Evolutionary conservation across 176 grass and related monocot species (phyloP).

Genomic region (Oryza meyeriana): DNA sequence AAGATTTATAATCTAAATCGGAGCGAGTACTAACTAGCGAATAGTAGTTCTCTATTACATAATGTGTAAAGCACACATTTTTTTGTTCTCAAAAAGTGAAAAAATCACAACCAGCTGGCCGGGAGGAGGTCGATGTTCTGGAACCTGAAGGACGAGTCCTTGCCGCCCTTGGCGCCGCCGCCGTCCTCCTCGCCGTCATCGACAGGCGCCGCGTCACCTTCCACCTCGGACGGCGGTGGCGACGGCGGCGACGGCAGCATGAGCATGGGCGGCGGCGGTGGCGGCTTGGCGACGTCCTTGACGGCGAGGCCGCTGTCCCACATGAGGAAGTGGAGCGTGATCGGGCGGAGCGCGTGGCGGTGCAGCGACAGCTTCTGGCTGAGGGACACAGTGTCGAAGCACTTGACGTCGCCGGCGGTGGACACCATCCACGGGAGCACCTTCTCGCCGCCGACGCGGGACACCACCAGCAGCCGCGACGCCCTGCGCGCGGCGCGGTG

Average conservation of each 20-base stretch:
- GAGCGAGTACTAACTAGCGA: no score
- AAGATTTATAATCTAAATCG: no score
- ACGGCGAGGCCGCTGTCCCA: constrained; percentile 44
- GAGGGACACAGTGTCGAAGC: constrained; percentile 93
- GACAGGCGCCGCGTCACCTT: neutral
- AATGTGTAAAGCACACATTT: neutral
- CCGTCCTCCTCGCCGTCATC: constrained; percentile 21
- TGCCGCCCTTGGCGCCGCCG: constrained; percentile 33
- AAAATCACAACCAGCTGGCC: constrained; percentile 65
- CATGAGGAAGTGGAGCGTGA: constrained; percentile 80
- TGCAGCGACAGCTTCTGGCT: constrained; percentile 97
- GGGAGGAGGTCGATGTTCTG: constrained; percentile 91
- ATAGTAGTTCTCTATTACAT: neutral
- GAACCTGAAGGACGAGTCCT: constrained; percentile 68
- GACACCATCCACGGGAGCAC: constrained; percentile 83
- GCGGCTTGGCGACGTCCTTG: constrained; percentile 13
- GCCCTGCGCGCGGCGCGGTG: constrained; percentile 50
- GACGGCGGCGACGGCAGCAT: neutral
- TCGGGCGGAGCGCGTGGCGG: constrained; percentile 78
- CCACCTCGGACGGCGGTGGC: neutral
- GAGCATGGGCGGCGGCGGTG: neutral
- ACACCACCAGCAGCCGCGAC: constrained; percentile 69
- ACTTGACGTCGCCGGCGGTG: constrained; percentile 68
- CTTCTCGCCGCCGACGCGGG: constrained; percentile 73
- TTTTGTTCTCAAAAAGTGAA: neutral